Evolutionary conservation across 352 stramenopile genomes (phyloP).

Genomic region (Pythium aquatile): DNA sequence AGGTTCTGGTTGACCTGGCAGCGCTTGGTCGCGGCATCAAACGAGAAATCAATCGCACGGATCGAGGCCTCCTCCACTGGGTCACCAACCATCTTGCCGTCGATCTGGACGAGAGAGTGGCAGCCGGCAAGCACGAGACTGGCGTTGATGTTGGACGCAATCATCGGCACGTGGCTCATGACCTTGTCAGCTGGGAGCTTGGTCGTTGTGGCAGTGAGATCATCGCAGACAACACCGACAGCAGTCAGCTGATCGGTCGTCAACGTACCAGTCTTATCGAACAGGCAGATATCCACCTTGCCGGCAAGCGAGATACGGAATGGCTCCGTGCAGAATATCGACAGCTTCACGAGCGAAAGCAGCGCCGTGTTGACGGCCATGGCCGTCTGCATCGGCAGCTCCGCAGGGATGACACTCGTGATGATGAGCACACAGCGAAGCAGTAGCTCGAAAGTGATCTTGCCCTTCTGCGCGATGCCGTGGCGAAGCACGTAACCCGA

Average conservation of each 20-base stretch:
- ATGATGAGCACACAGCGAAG: slow-evolving; percentile 99
- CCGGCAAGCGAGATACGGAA: slow-evolving; percentile 98
- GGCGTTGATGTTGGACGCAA: slow-evolving; percentile 75
- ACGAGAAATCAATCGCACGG: slow-evolving; percentile 94
- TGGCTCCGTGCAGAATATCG: slow-evolving; percentile 98
- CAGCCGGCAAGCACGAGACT: slow-evolving; percentile 89
- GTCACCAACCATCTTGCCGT: slow-evolving; percentile 96
- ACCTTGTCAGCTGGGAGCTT: slow-evolving; percentile 43
- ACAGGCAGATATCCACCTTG: slow-evolving; percentile 96
- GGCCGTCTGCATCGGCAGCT: slow-evolving; percentile 97
- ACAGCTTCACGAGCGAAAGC: slow-evolving; percentile 92
- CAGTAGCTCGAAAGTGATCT: slow-evolving; percentile 95
- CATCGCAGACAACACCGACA: slow-evolving; percentile 89
- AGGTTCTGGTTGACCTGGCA: slow-evolving; percentile 77
- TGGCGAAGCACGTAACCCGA: slow-evolving; percentile 93
- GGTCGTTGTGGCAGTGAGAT: slow-evolving; percentile 37
- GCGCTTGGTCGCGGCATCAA: slow-evolving; percentile 65
- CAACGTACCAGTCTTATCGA: slow-evolving; percentile 99
- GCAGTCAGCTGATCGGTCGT: slow-evolving; percentile 96
- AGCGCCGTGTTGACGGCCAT: slow-evolving; percentile 98
- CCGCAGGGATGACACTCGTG: slow-evolving; percentile 97
- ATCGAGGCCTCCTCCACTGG: slow-evolving; percentile 98
- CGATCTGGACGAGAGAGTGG: slow-evolving; percentile 97
- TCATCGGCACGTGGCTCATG: slow-evolving; percentile 75
- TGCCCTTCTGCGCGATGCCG: slow-evolving; percentile 83